Base-by-base conservation (phyloP, 495 filamentous ascomycete species). In the Chaetomium fimeti region DNA sequence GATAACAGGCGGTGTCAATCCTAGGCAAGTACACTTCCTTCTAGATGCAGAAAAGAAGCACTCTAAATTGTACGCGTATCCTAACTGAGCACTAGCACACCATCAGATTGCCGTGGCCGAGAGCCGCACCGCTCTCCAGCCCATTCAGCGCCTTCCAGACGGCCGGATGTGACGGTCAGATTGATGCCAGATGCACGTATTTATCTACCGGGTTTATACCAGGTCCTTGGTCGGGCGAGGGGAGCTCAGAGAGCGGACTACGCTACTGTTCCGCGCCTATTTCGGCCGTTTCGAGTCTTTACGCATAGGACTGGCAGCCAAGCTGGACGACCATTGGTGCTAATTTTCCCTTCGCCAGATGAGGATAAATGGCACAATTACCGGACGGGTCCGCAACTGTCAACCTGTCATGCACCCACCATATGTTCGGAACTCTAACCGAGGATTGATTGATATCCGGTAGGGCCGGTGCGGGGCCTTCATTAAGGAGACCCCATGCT, bases 241-340 rank as follows among this genome's bases (percentile, higher is more conserved):
- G 45, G 60, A 69, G 47, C 6, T 24, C 13, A 43, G 20, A 5
- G 20, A 24, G n/a, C 29, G 2, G 3, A n/a, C 38, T 8, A 22
- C 4, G 5, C 2, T 13, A 40, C 4, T 24, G 29, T 9, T 56
- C 53, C 53, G 53, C 12, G 38, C 27, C 53, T 24, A 2, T 56
- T 56, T 12, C 29, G 53, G 53, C 22, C 2, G n/a, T 25, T 13
- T 40, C 25, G 57, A 59, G 29, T 60, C 62, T 64, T 66, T 67
- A 69, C 64, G 64, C 67, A 64, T 63, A 13, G 20, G 49, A 54
- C 65, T 29, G 42, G 0, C 38, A 20, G 13, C 24, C 18, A 12
- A 40, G 36, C 54, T 42, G 0, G 1, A n/a, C 18, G 18, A 2
- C 47, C 1, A 59, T 59, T 48, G 25, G 57, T 32, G 12, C 16